Conservation (phyloP, 1,284 basidiomycete species). For the Pisolithus thermaeus region DNA sequence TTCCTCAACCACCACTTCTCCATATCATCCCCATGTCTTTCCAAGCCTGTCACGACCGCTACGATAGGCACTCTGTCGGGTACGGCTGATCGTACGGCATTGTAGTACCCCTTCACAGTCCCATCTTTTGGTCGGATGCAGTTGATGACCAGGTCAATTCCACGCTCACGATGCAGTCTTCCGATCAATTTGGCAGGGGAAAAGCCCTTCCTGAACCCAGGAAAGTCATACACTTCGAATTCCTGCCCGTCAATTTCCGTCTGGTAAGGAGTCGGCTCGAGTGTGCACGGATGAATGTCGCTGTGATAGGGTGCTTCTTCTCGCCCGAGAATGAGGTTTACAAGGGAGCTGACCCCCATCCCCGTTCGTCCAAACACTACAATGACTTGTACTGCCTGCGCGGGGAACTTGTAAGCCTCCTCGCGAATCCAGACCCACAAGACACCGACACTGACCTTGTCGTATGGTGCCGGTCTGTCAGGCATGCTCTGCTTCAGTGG, state of each 20-base stretch:
- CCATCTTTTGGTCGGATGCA: constrained; percentile 25
- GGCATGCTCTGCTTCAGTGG: constrained; percentile 20
- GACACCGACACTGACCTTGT: constrained; percentile 18
- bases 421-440: background rate
- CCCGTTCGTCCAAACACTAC: constrained; percentile 29
- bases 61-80: constrained; percentile 29
- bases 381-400: constrained; percentile 26
- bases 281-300: constrained; percentile 26
- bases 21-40: constrained; percentile 25
- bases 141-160: constrained; percentile 26
- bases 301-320: constrained; percentile 29
- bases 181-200: constrained; percentile 20
- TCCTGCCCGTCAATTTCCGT: constrained; percentile 26
- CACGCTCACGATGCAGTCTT: constrained; percentile 24
- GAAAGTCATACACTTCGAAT: constrained; percentile 27
- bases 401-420: background rate
- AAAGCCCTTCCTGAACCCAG: constrained; percentile 20
- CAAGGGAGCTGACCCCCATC: constrained; percentile 26
- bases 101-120: constrained; percentile 23
- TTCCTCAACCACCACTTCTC: constrained; percentile 30
- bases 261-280: constrained; percentile 19
- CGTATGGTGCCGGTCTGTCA: constrained; percentile 24
- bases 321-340: constrained; percentile 26
- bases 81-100: constrained; percentile 19
- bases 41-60: constrained; percentile 26